phyloP scores from a whole-genome alignment of 805 yeast genomes.

The Yarrowia sp. region DNA sequence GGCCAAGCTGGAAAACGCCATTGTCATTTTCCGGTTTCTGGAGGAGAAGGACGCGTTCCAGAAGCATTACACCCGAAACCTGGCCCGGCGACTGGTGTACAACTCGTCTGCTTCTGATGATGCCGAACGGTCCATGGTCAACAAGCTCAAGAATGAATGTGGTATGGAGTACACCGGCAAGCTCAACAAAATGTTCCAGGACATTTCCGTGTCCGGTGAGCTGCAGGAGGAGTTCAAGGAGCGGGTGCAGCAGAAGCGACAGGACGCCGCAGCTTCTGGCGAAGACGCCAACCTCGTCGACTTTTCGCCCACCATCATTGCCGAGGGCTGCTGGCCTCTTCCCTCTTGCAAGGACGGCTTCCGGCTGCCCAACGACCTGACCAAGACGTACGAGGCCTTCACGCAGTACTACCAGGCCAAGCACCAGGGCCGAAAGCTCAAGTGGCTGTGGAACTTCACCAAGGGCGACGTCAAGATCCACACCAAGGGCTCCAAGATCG shows the following conservation, averaged over 20 bases:
- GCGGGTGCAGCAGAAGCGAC: slow-evolving; percentile 40
- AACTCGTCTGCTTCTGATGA: slow-evolving; percentile 82
- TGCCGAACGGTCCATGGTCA: slow-evolving; percentile 77
- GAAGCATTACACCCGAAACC: slow-evolving; percentile 80
- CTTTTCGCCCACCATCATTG: slow-evolving; percentile 73
- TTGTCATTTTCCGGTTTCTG: slow-evolving; percentile 80
- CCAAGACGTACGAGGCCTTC: slow-evolving; percentile 61
- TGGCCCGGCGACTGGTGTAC: slow-evolving; percentile 85
- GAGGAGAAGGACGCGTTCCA: slow-evolving; percentile 96
- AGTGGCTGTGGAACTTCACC: slow-evolving; percentile 95
- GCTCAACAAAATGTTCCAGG: slow-evolving; percentile 94
- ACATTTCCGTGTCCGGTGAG: slow-evolving; percentile 79
- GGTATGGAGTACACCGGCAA: slow-evolving; percentile 90
- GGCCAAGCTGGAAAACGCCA: slow-evolving; percentile 70
- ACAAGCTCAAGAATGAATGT: slow-evolving; percentile 81
- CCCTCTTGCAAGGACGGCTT: slow-evolving; percentile 48
- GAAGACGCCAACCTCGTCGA: slow-evolving; percentile 43
- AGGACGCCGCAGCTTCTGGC: slow-evolving; percentile 31
- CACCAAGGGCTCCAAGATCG: slow-evolving; percentile 67
- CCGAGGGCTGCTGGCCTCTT: slow-evolving; percentile 88
- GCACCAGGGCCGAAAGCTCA: slow-evolving; percentile 82
- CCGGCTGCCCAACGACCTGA: slow-evolving; percentile 64
- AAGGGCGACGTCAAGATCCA: slow-evolving; percentile 89
- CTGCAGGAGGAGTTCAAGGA: slow-evolving; percentile 59
- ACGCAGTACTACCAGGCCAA: slow-evolving; percentile 64